These are phyloP conservation scores for Aspergillus udagawae DNA, from an alignment of 2,329 filamentous ascomycete genomes.

Conservation along the genomic window DNA sequence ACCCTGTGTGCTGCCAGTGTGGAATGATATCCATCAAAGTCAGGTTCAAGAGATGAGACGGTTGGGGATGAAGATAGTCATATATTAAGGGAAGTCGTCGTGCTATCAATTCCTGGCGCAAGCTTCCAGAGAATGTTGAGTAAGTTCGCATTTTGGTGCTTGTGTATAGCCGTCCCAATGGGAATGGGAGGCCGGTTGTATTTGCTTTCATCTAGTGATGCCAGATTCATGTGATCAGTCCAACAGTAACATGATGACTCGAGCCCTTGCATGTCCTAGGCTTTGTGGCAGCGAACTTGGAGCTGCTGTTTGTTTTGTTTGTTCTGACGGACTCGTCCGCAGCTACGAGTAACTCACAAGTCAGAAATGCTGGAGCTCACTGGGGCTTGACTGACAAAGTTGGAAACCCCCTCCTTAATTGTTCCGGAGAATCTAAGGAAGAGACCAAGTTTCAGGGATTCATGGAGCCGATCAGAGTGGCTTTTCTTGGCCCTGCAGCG, in stretches of 20 bases:
- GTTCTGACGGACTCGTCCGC: neutral
- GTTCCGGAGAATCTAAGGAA: neutral
- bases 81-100: conserved; percentile 48
- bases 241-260: neutral
- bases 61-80: conserved; percentile 59
- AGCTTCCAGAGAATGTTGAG: conserved; percentile 34
- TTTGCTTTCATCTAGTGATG: neutral
- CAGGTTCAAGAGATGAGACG: conserved; percentile 61
- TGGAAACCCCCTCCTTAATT: neutral
- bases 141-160: conserved; percentile 14
- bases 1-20: conserved; percentile 16
- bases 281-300: neutral
- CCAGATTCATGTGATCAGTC: neutral
- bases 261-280: conserved; percentile 11
- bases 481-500: conserved; percentile 61
- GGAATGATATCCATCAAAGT: conserved; percentile 57
- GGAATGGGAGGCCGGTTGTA: neutral
- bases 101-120: conserved; percentile 44
- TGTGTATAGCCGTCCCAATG: conserved; percentile 1
- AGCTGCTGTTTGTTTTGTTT: neutral
- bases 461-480: conserved; percentile 33
- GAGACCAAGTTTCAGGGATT: neutral
- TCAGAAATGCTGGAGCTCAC: neutral
- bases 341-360: neutral
- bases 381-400: neutral